Evolutionary conservation across 768 basidiomycete species (phyloP), one percentile per base, ranked within the genome.

Genomic region (Boletellus emodensis): DNA sequence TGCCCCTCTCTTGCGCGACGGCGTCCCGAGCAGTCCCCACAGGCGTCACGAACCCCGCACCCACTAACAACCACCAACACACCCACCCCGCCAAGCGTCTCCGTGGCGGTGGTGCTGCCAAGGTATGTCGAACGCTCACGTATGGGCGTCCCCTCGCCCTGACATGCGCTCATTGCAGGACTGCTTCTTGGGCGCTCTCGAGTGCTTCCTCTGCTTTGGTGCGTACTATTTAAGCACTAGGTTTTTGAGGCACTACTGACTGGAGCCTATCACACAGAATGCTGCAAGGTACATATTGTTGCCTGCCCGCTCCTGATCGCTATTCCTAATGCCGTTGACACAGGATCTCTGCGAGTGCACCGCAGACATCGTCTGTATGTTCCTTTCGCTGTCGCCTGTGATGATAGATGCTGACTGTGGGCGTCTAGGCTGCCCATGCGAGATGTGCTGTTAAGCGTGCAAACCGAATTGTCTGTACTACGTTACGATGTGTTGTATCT

Each of bases 131-230:
- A 34, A 28, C 9, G 1, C 14, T 11, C 37, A 0, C 44, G 44
- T 24, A 17, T 8, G 8, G 14, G 14, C 20, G 24, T 24, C 24
- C 24, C 34, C 4, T 17, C 0, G 13, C 15, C 38, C 33, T 56
- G 26, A 59, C 13, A 4, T 11, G 1, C 7, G 32, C 13, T 38
- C 20, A 24, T 47, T 33, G 15, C 50, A 87, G 85, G 84, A 87
- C 63, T 87, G 84, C 64, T 78, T 85, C 70, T 46, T 89, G 24
- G 83, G 75, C 17, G 46, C 77, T 15, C 6, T 85, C 33, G 81
- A 74, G 26, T 86, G 84, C 62, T 88, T 87, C 77, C 58, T 89
- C 20, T 88, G 86, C 70, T 88, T 80, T 63, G 85, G 83, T 84
- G 55, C 58, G 83, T 66, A 14, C 22, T 35, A 20, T 37, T 41